These are phyloP conservation scores for Acacia crassicarpa DNA, from an alignment of 306 rosid species.

Conservation along the genomic window DNA sequence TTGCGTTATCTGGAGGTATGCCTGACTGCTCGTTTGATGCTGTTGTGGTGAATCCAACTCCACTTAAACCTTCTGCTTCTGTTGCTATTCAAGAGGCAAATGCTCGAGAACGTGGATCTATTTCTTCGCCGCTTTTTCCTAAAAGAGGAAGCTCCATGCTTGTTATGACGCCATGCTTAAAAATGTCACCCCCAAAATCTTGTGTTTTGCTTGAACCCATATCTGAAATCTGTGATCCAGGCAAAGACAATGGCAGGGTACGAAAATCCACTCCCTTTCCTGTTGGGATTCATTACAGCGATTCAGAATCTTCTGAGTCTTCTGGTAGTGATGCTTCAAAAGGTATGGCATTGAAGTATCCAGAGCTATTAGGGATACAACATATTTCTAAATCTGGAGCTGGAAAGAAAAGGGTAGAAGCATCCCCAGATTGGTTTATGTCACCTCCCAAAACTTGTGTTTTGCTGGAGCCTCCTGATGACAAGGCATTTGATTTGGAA, in stretches of 20 bases:
- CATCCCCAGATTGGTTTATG: constrained; percentile 72
- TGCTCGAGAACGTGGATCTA: constrained; percentile 30
- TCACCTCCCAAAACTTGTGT: constrained; percentile 95
- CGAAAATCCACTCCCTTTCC: constrained; percentile 84
- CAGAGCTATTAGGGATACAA: constrained; percentile 63
- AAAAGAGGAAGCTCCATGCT: constrained; percentile 52
- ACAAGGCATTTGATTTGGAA: constrained; percentile 37
- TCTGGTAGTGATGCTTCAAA: constrained; percentile 46
- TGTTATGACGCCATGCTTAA: constrained; percentile 71
- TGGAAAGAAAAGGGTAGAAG: constrained; percentile 53
- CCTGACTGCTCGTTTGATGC: constrained; percentile 36
- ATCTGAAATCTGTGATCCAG: constrained; percentile 48
- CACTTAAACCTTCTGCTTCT: constrained; percentile 47
- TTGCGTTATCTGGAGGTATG: constrained; percentile 34
- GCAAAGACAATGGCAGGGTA: constrained; percentile 28
- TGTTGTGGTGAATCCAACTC: constrained; percentile 40
- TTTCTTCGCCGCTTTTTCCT: constrained; percentile 39
- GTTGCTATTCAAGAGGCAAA: constrained; percentile 34
- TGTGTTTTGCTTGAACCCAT: constrained; percentile 87
- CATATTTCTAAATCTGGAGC: constrained; percentile 41
- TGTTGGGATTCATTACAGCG: constrained; percentile 53
- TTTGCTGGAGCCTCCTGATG: constrained; percentile 71
- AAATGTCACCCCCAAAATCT: constrained; percentile 87
- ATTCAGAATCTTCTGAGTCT: constrained; percentile 47
- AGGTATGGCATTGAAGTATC: constrained; percentile 62